Evolutionary conservation across 371 early-diverging fungal species (phyloP).

Genomic region (Chytridiales sp.): DNA sequence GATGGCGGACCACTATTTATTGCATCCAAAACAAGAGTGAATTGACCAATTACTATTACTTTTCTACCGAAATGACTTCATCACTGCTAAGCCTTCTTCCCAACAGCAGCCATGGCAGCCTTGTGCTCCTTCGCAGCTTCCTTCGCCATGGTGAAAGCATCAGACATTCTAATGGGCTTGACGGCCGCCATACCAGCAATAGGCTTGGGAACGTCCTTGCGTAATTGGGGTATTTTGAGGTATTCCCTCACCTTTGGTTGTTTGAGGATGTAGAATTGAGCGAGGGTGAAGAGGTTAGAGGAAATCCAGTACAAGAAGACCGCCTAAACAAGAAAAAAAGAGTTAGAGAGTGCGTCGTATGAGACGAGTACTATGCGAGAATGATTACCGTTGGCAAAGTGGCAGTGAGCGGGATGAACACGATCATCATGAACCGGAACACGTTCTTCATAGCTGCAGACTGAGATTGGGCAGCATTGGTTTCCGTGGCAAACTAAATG

Average conservation of each 20-base stretch:
- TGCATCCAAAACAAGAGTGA: too few relatives aligned
- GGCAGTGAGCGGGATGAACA: slow-evolving; percentile 68
- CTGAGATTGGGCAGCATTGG: slow-evolving; percentile 18
- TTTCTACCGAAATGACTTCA: too few relatives aligned
- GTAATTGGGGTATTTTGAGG: slow-evolving; percentile 35
- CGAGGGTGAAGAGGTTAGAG: slow-evolving; percentile 69
- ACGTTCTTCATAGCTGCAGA: slow-evolving; percentile 58
- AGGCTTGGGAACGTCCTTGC: too few relatives aligned
- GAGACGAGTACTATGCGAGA: neutral
- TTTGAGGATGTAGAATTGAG: slow-evolving; percentile 67
- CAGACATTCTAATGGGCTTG: too few relatives aligned
- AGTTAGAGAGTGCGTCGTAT: slow-evolving; percentile 8
- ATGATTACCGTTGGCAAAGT: slow-evolving; percentile 72
- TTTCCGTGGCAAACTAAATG: slow-evolving; percentile 22
- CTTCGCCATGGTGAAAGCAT: too few relatives aligned
- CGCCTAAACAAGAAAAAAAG: slow-evolving; percentile 44
- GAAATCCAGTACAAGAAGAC: slow-evolving; percentile 87
- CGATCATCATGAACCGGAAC: slow-evolving; percentile 64
- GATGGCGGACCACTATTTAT: too few relatives aligned
- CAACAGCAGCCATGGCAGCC: too few relatives aligned
- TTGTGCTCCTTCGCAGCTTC: too few relatives aligned
- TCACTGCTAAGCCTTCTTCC: too few relatives aligned
- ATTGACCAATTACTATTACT: too few relatives aligned
- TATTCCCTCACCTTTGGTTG: slow-evolving; percentile 54
- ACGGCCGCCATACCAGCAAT: too few relatives aligned